Conservation (phyloP, 2,329 filamentous ascomycete genomes). For the Juglanconis oblonga region DNA sequence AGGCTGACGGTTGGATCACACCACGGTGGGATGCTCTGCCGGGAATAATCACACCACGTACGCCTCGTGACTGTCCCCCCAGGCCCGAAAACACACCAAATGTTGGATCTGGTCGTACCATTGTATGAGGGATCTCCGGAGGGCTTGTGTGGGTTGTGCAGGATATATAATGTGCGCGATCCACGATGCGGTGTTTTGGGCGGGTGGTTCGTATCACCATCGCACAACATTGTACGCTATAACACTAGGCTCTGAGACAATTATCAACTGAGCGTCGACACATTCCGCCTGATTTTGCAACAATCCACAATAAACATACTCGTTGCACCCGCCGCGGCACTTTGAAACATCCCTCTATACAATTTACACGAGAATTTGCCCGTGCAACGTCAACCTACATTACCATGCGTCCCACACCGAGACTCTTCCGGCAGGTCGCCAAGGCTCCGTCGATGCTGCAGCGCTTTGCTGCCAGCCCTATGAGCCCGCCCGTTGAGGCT, state of each 20-base stretch:
- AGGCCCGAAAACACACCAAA: conserved; percentile 3
- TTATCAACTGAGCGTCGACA: neutral
- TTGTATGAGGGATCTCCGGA: neutral
- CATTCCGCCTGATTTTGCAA: neutral
- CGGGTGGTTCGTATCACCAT: conserved; percentile 5
- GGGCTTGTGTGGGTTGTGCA: neutral
- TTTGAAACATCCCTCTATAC: neutral
- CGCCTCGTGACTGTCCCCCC: neutral
- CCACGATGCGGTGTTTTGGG: conserved; percentile 1
- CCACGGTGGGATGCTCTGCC: conserved; percentile 17
- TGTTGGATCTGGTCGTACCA: conserved; percentile 1
- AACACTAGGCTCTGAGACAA: conserved; percentile 5
- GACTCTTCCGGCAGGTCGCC: conserved; percentile 11
- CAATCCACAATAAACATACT: neutral
- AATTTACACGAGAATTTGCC: no score
- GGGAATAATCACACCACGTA: conserved; percentile 7
- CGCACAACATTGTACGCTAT: neutral
- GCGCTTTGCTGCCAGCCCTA: conserved; percentile 13
- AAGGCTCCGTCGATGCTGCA: conserved; percentile 8
- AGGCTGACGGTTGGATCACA: conserved; percentile 4
- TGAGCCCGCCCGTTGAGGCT: conserved; percentile 16
- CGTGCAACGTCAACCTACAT: neutral
- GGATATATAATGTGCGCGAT: conserved; percentile 6
- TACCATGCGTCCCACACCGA: conserved; percentile 16
- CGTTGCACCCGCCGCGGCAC: neutral